Conservation (phyloP, 2,329 filamentous ascomycete genomes). For the Xylariomycetidae sp. region DNA sequence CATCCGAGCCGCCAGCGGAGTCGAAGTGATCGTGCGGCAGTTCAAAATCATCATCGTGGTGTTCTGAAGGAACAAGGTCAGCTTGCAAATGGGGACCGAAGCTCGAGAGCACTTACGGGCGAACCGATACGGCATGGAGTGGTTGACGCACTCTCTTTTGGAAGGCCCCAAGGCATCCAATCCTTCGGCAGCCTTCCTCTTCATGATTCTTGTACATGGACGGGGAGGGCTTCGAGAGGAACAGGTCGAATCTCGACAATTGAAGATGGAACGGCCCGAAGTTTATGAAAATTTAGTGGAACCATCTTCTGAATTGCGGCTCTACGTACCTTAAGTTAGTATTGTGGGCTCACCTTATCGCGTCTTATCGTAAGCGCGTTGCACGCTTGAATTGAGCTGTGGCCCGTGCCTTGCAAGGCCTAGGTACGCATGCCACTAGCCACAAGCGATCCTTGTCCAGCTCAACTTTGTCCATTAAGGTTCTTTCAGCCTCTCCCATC, state of each 20-base stretch:
- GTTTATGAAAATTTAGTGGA: slow-evolving; percentile 15
- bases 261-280: slow-evolving; percentile 1
- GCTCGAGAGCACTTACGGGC: slow-evolving; percentile 40
- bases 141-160: slow-evolving; percentile 1
- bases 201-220: slow-evolving; percentile 13
- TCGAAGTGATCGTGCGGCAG: slow-evolving; percentile 6
- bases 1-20: slow-evolving; percentile 13
- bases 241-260: background rate
- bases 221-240: slow-evolving; percentile 3
- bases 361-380: too few species aligned
- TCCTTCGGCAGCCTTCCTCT: slow-evolving; percentile 14
- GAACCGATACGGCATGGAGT: slow-evolving; percentile 2
- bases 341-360: too few species aligned
- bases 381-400: too few species aligned
- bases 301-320: too few species aligned
- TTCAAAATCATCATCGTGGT: background rate
- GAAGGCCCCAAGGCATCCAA: slow-evolving; percentile 6
- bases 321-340: too few species aligned
- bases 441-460: too few species aligned
- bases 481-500: slow-evolving; percentile 21
- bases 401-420: too few species aligned
- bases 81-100: slow-evolving; percentile 33
- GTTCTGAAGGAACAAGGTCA: slow-evolving; percentile 6
- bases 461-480: slow-evolving; percentile 2
- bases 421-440: too few species aligned